Percentiles rank a stretch among this genome's conserved stretches.
phyloP scores from a whole-genome alignment of 2,329 filamentous ascomycete genomes.

The Fusarium falciforme region DNA sequence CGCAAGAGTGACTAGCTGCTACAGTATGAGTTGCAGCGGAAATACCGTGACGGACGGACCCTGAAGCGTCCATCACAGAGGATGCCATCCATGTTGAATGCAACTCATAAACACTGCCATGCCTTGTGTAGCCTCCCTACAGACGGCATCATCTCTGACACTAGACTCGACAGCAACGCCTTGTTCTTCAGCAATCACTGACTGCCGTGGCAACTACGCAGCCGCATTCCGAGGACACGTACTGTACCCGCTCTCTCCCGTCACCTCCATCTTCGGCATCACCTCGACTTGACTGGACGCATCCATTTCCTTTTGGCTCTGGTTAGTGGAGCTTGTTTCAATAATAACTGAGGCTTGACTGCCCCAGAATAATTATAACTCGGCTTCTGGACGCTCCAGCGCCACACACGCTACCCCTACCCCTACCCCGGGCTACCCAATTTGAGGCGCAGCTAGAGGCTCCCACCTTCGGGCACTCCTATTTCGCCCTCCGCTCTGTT shows the following conservation, averaged over 20 bases:
- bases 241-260: background rate
- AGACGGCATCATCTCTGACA: background rate
- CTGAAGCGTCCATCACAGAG: background rate
- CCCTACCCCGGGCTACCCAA: conserved; percentile 26
- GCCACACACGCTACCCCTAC: conserved; percentile 35
- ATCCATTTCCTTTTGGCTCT: conserved; percentile 1
- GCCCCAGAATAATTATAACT: conserved; percentile 37
- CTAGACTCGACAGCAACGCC: background rate
- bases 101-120: conserved; percentile 1
- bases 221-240: background rate
- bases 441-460: conserved; percentile 37
- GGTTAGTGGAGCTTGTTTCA: conserved; percentile 29
- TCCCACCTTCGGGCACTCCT: conserved; percentile 33
- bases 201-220: background rate
- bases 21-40: conserved; percentile 29
- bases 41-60: background rate
- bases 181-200: background rate
- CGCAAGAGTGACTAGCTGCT: conserved; percentile 25
- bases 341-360: conserved; percentile 20
- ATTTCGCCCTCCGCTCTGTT: conserved; percentile 37
- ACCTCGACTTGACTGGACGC: background rate
- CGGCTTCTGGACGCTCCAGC: conserved; percentile 32
- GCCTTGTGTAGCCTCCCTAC: background rate
- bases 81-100: background rate
- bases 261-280: background rate